Evolutionary conservation across 108 stramenopile genomes (phyloP).

Genomic region (Skeletonema grethae): DNA sequence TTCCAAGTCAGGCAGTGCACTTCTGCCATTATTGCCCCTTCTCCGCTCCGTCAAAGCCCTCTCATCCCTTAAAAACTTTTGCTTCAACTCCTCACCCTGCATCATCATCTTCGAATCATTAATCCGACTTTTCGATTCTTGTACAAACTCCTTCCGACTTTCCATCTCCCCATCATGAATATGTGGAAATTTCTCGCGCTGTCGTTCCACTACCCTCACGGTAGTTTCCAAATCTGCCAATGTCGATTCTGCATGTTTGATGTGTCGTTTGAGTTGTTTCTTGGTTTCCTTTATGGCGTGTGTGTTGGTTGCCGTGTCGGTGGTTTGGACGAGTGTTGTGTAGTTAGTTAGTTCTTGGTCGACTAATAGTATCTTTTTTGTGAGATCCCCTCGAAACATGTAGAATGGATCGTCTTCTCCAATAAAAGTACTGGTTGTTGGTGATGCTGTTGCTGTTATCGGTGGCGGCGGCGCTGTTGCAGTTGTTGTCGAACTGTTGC

Average conservation of each 20-base stretch:
- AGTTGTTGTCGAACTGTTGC: not conserved
- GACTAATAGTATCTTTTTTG: constrained; percentile 61
- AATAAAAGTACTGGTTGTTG: constrained; percentile 18
- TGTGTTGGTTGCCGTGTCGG: constrained; percentile 78
- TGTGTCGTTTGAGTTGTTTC: constrained; percentile 73
- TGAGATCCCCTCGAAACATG: constrained; percentile 75
- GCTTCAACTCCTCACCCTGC: constrained; percentile 63
- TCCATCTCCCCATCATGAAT: constrained; percentile 63
- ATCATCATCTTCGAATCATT: constrained; percentile 56
- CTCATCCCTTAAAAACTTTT: constrained; percentile 69
- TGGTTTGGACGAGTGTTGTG: constrained; percentile 62
- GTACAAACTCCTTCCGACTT: constrained; percentile 60
- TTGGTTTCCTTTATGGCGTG: constrained; percentile 72
- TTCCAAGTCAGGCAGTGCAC: not conserved
- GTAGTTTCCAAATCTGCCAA: constrained; percentile 71
- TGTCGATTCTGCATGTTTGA: constrained; percentile 77
- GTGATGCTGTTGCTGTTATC: not conserved
- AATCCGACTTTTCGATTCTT: constrained; percentile 61
- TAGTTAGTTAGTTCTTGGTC: constrained; percentile 63
- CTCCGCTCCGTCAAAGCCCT: constrained; percentile 65
- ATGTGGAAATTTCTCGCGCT: constrained; percentile 67
- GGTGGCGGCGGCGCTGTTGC: constrained; percentile 2
- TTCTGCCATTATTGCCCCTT: not conserved
- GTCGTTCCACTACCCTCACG: constrained; percentile 66
- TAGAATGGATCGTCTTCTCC: constrained; percentile 74